phyloP scores from a whole-genome alignment of 2,329 filamentous ascomycete genomes.

The Aureobasidium zeae region DNA sequence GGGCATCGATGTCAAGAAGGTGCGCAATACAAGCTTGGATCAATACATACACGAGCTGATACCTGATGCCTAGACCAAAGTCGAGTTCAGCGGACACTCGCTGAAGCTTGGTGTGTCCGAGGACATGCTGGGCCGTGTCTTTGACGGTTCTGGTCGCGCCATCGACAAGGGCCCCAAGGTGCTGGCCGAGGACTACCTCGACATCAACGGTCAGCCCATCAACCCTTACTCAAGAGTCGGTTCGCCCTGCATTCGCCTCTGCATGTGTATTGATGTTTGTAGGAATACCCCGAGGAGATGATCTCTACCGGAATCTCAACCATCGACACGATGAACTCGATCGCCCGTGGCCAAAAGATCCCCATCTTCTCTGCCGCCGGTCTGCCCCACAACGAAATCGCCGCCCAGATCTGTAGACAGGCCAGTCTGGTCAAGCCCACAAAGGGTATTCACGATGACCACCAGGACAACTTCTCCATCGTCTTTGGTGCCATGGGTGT shows the following conservation, averaged over 20 bases:
- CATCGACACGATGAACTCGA: conserved; percentile 89
- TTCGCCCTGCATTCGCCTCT: conserved; percentile 24
- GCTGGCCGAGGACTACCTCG: conserved; percentile 91
- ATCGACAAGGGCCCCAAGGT: conserved; percentile 99
- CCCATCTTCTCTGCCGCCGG: conserved; percentile 97
- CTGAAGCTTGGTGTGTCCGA: conserved; percentile 98
- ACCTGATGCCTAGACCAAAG: conserved; percentile 67
- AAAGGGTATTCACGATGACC: conserved; percentile 91
- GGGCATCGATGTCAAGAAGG: conserved; percentile 93
- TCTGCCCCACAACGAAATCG: conserved; percentile 99
- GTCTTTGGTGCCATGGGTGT: conserved; percentile 99
- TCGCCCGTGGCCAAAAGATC: conserved; percentile 98
- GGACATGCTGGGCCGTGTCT: conserved; percentile 98
- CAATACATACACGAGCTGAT: conserved; percentile 17
- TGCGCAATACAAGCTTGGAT: conserved; percentile 37
- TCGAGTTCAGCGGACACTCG: conserved; percentile 94
- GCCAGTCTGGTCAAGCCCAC: conserved; percentile 81
- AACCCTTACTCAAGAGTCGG: conserved; percentile 90
- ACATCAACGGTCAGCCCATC: conserved; percentile 98
- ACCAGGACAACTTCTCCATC: conserved; percentile 99
- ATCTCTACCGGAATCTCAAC: conserved; percentile 98
- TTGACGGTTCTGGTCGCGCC: conserved; percentile 92
- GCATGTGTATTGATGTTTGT: background rate
- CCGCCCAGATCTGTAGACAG: conserved; percentile 96
- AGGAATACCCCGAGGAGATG: conserved; percentile 90